Conservation (phyloP, 768 basidiomycete species). For the Naganishia vishniacii region DNA sequence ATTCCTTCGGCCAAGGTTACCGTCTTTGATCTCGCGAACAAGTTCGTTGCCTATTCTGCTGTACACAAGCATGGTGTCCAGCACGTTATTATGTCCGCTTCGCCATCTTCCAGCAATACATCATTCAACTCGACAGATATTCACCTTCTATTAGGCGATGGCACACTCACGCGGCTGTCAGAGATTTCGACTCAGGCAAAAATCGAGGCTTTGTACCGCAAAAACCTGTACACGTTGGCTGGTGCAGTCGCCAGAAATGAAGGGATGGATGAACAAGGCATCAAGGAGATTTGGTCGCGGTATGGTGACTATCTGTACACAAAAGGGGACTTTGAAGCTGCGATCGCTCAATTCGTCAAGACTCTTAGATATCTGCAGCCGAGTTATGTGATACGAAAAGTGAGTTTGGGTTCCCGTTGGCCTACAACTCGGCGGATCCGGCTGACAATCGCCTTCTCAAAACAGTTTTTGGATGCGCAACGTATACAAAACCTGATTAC, state of each 20-base stretch:
- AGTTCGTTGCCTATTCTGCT: constrained; percentile 76
- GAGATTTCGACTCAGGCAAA: constrained; percentile 81
- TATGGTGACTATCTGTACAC: constrained; percentile 87
- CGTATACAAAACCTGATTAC: constrained; percentile 90
- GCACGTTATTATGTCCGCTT: constrained; percentile 68
- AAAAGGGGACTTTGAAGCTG: constrained; percentile 86
- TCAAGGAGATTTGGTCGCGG: constrained; percentile 81
- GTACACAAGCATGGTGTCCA: constrained; percentile 77
- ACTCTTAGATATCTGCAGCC: constrained; percentile 85
- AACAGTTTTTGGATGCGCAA: constrained; percentile 90
- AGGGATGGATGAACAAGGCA: constrained; percentile 62
- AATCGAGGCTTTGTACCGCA: constrained; percentile 75
- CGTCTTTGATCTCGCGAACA: constrained; percentile 86
- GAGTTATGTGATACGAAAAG: constrained; percentile 96
- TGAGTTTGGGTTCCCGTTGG: constrained; percentile 41
- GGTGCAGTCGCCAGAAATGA: constrained; percentile 76
- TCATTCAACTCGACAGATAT: constrained; percentile 59
- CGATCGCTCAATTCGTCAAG: constrained; percentile 85
- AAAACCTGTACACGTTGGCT: constrained; percentile 68
- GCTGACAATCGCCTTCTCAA: constrained; percentile 5
- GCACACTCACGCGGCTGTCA: constrained; percentile 61
- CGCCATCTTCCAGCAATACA: neutral
- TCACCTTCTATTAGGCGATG: constrained; percentile 16
- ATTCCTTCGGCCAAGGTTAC: constrained; percentile 61
- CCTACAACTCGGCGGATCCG: too few relatives aligned